phyloP scores from a whole-genome alignment of 148 eudicot species.

The Vaccinium corymbosum region DNA sequence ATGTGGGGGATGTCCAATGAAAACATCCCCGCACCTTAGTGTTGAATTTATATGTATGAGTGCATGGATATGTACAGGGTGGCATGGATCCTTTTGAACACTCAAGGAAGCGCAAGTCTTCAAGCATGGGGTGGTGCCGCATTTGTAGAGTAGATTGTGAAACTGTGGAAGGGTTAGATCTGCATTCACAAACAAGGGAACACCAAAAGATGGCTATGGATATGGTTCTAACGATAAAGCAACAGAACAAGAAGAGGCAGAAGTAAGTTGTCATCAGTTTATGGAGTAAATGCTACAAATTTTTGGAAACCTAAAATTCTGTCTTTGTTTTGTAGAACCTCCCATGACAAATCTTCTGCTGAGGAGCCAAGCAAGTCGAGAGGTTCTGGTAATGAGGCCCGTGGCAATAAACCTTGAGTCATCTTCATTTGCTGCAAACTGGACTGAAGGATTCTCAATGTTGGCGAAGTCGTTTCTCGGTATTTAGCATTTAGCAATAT shows the following conservation, averaged over 20 bases:
- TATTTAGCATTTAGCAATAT: slow-evolving; percentile 40
- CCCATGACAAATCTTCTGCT: slow-evolving; percentile 42
- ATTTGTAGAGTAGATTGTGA: slow-evolving; percentile 93
- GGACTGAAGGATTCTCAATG: slow-evolving; percentile 17
- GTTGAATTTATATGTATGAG: slow-evolving; percentile 12
- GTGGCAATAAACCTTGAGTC: slow-evolving; percentile 47
- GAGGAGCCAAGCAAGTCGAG: slow-evolving; percentile 57
- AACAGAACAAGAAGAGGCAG: slow-evolving; percentile 64
- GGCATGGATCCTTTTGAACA: slow-evolving; percentile 64
- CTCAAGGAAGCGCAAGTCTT: slow-evolving; percentile 51
- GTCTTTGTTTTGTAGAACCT: slow-evolving; percentile 37
- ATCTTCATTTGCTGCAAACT: slow-evolving; percentile 18
- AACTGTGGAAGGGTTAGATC: slow-evolving; percentile 79
- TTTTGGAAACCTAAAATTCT: slow-evolving; percentile 1
- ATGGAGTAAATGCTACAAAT: not conserved
- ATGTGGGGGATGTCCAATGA: not conserved
- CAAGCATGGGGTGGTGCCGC: slow-evolving; percentile 80
- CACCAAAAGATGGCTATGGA: slow-evolving; percentile 84
- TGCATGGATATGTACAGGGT: slow-evolving; percentile 40
- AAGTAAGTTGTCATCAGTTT: slow-evolving; percentile 45
- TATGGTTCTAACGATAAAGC: slow-evolving; percentile 69
- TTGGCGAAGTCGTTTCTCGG: slow-evolving; percentile 28
- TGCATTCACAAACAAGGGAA: slow-evolving; percentile 89
- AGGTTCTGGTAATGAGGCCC: slow-evolving; percentile 43
- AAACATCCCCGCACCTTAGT: not conserved